These are phyloP conservation scores for Rhizophagus clarus DNA, from an alignment of 192 early-diverging fungal genomes.

Conservation along the genomic window DNA sequence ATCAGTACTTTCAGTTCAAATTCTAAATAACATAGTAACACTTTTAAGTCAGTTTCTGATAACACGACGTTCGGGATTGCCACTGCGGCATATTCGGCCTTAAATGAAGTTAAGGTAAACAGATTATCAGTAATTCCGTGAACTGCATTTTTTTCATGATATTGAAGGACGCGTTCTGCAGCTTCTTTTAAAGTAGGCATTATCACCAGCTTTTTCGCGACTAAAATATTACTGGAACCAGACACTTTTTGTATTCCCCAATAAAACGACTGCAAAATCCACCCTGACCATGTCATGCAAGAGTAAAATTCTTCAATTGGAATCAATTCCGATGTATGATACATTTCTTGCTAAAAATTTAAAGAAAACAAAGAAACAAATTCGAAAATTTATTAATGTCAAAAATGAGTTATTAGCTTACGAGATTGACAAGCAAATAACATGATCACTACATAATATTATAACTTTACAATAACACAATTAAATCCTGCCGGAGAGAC, in stretches of 20 bases:
- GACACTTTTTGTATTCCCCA: constrained; percentile 2
- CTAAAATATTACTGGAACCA: not conserved
- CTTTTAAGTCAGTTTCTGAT: constrained; percentile 37
- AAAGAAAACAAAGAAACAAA: not conserved
- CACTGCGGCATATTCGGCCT: constrained; percentile 2
- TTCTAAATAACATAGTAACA: constrained; percentile 38
- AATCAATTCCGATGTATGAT: not conserved
- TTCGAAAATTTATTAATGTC: not conserved
- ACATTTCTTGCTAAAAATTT: constrained; percentile 17
- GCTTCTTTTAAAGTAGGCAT: constrained; percentile 18
- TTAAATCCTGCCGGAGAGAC: not conserved
- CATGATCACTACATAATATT: not conserved
- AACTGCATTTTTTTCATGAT: constrained; percentile 22
- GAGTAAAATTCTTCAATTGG: not conserved
- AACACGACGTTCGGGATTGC: constrained; percentile 22
- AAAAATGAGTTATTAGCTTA: no score
- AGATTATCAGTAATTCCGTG: constrained; percentile 27
- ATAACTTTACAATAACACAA: constrained; percentile 11
- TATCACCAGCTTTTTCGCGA: not conserved
- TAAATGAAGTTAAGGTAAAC: constrained; percentile 27
- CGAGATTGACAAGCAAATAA: not conserved
- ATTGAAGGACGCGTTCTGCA: not conserved
- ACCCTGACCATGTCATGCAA: not conserved
- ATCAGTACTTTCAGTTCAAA: constrained; percentile 24
- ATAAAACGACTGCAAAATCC: not conserved